phyloP scores from a whole-genome alignment of 768 basidiomycete genomes.

The Pleurotus citrinopileatus region DNA sequence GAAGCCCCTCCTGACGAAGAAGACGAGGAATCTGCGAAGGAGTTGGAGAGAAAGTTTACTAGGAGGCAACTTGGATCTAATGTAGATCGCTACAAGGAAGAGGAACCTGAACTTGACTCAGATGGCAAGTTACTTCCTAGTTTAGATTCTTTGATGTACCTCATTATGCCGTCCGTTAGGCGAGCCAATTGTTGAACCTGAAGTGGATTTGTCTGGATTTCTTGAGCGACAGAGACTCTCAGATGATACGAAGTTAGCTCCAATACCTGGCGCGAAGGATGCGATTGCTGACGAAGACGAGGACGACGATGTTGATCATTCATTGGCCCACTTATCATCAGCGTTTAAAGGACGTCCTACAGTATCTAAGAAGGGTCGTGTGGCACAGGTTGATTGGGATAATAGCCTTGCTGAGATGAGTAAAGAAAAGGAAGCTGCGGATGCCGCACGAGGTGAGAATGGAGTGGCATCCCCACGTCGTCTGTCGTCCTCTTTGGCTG shows the following conservation, averaged over 20 bases:
- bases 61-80: conserved; percentile 65
- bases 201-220: conserved; percentile 69
- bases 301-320: conserved; percentile 59
- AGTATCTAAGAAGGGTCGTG: conserved; percentile 56
- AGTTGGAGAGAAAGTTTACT: conserved; percentile 47
- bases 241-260: conserved; percentile 20
- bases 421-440: conserved; percentile 69
- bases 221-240: conserved; percentile 59
- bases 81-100: conserved; percentile 71
- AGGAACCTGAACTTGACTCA: conserved; percentile 64
- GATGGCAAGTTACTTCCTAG: conserved; percentile 47
- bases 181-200: conserved; percentile 64
- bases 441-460: conserved; percentile 67
- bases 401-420: conserved; percentile 59
- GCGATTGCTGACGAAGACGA: conserved; percentile 29
- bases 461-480: background rate
- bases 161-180: conserved; percentile 33
- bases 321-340: conserved; percentile 51
- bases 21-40: conserved; percentile 48
- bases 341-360: conserved; percentile 15
- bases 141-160: background rate
- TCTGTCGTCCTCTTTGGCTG: background rate
- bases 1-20: conserved; percentile 27
- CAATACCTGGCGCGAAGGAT: conserved; percentile 16
- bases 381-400: conserved; percentile 68